Conservation (phyloP, 1,139 yeast species). For the Sugiyamaella sp. region DNA sequence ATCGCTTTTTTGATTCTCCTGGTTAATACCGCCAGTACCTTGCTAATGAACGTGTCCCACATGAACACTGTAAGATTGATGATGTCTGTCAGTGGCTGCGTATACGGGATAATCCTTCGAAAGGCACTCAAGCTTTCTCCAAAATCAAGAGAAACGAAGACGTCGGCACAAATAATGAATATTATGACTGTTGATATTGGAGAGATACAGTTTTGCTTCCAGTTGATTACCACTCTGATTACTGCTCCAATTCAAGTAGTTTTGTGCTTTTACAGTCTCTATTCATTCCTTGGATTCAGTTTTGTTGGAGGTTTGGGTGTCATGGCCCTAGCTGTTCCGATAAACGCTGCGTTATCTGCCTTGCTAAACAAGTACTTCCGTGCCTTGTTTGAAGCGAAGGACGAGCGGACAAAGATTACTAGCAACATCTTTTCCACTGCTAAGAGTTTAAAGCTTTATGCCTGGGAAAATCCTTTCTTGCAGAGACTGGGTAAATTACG, state of each 20-base stretch:
- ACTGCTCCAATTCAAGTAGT: conserved; percentile 56
- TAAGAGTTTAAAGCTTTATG: conserved; percentile 67
- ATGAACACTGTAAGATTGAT: conserved; percentile 49
- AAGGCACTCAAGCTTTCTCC: conserved; percentile 78
- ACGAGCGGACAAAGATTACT: conserved; percentile 58
- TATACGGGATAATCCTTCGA: conserved; percentile 72
- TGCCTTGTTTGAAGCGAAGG: conserved; percentile 68
- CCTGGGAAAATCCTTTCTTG: conserved; percentile 72
- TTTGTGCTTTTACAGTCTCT: conserved; percentile 57
- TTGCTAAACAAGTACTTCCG: conserved; percentile 52
- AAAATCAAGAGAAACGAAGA: conserved; percentile 72
- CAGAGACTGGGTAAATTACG: conserved; percentile 59
- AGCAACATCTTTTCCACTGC: conserved; percentile 65
- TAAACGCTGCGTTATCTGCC: conserved; percentile 55
- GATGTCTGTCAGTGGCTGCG: conserved; percentile 53
- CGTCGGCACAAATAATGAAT: conserved; percentile 93
- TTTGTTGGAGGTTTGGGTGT: conserved; percentile 60
- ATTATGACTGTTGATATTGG: conserved; percentile 67
- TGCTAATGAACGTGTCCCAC: conserved; percentile 67
- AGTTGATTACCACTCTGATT: conserved; percentile 52
- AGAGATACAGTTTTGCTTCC: conserved; percentile 57
- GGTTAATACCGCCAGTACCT: conserved; percentile 75
- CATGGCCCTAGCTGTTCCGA: conserved; percentile 57
- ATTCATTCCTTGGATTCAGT: conserved; percentile 60
- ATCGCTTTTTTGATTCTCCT: conserved; percentile 78